Base-by-base conservation (phyloP, 768 basidiomycete species). In the Russula virescens region DNA sequence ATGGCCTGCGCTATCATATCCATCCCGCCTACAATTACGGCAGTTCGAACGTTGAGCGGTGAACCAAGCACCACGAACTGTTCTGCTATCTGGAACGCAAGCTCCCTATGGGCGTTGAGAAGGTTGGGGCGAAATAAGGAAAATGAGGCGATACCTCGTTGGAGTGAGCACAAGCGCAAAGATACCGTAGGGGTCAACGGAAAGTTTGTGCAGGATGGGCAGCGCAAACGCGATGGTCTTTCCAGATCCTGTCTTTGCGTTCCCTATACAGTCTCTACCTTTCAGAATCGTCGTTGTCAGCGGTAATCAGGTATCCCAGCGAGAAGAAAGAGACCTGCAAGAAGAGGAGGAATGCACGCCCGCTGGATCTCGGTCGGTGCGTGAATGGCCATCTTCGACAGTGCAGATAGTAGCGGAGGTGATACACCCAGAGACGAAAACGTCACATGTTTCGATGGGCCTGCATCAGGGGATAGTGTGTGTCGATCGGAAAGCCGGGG, bases 141-240 rank as follows among this genome's bases (percentile, higher is more conserved):
- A 40, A 53, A 58, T 21, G n/a, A 38, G 58, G 21, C 38, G 13
- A 68, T 68, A 95, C 96, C 96, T 83, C 10, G 97, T 98, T 2
- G 97, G 97, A 18, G 97, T 98, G 23, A 99, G 77, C 0, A 99
- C 84, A 16, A 98, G 80, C 0, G 94, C 94, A 72, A 88, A 98
- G 49, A 98, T 89, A 1, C 96, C 97, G 69, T 92, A 97, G 0
- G 97, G 96, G 74, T 98, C 96, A 6, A 80, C 76, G 1, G 89
- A 85, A 35, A 99, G 80, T 68, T 83, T 83, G 73, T 99, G 94
- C 8, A 98, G 78, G 60, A 98, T 98, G 5, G 97, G 97, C 6
- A 98, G 75, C 1, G 96, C 97, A 68, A 99, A 99, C 0, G 97
- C 95, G 62, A 99, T 85, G 0, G 97, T 99, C 77, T 99, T 99